A percentile compares a stretch with the other conserved stretches of the same genome.
These are phyloP conservation scores for Meyerozyma athensensis DNA, from an alignment of 1,139 yeast genomes.

Conservation along the genomic window DNA sequence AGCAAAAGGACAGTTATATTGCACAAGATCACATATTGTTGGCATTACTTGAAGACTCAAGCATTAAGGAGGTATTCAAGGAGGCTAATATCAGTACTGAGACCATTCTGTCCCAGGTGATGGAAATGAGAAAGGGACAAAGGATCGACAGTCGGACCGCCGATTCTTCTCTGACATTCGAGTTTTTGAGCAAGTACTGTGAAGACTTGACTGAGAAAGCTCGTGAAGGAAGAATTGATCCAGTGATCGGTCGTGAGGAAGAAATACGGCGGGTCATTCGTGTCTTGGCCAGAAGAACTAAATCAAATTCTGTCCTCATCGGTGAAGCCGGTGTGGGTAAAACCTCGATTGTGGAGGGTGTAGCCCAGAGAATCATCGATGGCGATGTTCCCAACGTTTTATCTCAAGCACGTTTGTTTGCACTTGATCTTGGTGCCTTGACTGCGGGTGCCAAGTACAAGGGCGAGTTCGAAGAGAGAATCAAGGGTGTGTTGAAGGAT, in stretches of 20 bases:
- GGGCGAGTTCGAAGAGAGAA: slow-evolving; percentile 97
- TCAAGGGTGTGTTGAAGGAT: slow-evolving; percentile 92
- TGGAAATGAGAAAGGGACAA: slow-evolving; percentile 83
- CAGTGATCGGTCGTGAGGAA: slow-evolving; percentile 98
- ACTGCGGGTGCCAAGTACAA: slow-evolving; percentile 98
- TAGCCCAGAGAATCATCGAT: slow-evolving; percentile 93
- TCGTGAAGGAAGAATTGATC: slow-evolving; percentile 90
- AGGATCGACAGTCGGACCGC: slow-evolving; percentile 93
- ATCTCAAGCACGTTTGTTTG: slow-evolving; percentile 73
- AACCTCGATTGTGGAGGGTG: slow-evolving; percentile 97
- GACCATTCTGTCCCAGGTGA: slow-evolving; percentile 73
- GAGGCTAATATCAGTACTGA: slow-evolving; percentile 67
- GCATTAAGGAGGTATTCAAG: slow-evolving; percentile 69
- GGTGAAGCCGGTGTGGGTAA: slow-evolving; percentile 99
- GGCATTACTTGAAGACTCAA: slow-evolving; percentile 76
- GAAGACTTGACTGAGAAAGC: slow-evolving; percentile 92
- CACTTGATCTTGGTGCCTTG: slow-evolving; percentile 90
- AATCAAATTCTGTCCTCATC: slow-evolving; percentile 91
- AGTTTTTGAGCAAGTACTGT: slow-evolving; percentile 85
- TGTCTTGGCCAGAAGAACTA: slow-evolving; percentile 90
- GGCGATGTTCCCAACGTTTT: slow-evolving; percentile 90
- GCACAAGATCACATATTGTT: slow-evolving; percentile 92
- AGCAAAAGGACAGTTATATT: slow-evolving; percentile 85
- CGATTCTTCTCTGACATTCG: slow-evolving; percentile 80
- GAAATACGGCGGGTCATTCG: slow-evolving; percentile 94